Percentiles rank a stretch among this genome's conserved stretches.
Conservation (phyloP, 108 stramenopile genomes). For the Chaetoceros tenuissimus region DNA sequence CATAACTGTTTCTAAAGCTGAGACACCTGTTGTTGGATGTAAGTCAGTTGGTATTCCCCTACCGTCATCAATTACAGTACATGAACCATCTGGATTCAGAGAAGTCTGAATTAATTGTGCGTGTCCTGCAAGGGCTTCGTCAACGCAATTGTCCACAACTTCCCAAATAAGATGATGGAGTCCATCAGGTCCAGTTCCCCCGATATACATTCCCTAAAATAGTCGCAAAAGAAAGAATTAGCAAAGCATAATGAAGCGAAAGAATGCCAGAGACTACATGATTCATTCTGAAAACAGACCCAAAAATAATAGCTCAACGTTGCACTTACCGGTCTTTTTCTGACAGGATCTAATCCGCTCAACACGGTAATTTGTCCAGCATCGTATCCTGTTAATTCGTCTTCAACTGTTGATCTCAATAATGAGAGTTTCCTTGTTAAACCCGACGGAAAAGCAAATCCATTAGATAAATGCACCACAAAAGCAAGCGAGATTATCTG, state of each 20-base stretch:
- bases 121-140: conserved; percentile 92
- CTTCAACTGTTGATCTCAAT: no score
- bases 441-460: no score
- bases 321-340: conserved; percentile 93
- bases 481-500: no score
- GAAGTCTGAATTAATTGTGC: conserved; percentile 65
- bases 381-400: conserved; percentile 35
- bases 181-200: conserved; percentile 87
- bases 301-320: no score
- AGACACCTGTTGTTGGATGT: conserved; percentile 62
- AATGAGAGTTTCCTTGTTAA: no score
- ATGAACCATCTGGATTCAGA: conserved; percentile 61
- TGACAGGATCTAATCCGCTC: conserved; percentile 89
- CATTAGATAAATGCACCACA: no score
- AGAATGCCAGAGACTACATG: not conserved
- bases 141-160: conserved; percentile 92
- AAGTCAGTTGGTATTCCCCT: conserved; percentile 92
- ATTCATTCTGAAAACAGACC: not conserved
- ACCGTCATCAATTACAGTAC: conserved; percentile 84
- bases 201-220: conserved; percentile 87
- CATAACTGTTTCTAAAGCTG: conserved; percentile 89
- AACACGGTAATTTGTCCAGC: conserved; percentile 95
- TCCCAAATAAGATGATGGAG: conserved; percentile 94
- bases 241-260: not conserved
- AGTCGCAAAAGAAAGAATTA: no score